Evolutionary conservation across 192 early-diverging fungal genomes (phyloP), one percentile per base, ranked within the genome.

Genomic region (Backusella westeae): DNA sequence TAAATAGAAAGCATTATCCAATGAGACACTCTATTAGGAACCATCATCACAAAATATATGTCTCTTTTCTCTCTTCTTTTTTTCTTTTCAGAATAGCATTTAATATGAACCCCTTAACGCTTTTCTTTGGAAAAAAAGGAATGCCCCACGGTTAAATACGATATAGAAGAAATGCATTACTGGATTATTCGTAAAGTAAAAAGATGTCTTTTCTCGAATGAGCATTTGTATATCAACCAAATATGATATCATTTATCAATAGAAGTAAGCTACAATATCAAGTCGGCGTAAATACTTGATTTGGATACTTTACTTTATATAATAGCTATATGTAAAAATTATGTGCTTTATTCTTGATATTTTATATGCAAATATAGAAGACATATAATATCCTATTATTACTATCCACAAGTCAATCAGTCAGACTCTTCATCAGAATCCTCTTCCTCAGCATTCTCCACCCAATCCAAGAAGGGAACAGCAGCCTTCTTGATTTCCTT

Each of bases 381-480:
- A 1, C 0, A 3, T 67, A 34, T 19, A 29, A 67, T 67, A 67
- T 67, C 3, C 34, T 34, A 17, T 12, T 15, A 32, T 32, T 32
- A 32, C 32, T 32, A 32, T 32, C 32, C 32, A 32, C 32, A 35
- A 21, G 10, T 44, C 35, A 19, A 70, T 44, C 66, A 78, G 9
- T 78, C 77, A 10, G 71, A 68, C 29, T 85, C 83, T 9, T 90
- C 87, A 1, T 94, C 92, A 12, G 85, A 85, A 38, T 89, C 89
- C 71, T 94, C 96, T 80, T 94, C 94, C 52, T 94, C 94, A 1
- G 96, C 98, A 74, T 93, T 93, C 39, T 88, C 85, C 5, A 98
- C 87, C 98, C 97, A 98, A 69, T 90, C 85, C 56, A 98, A 83
- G 83, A 99, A 99, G 42, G 95, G 93, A 80, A 88, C 89, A 19